Percentiles rank a stretch among this genome's conserved stretches.
These are phyloP conservation scores for Aureobasidium sp. DNA, from an alignment of 2,329 filamentous ascomycete species.

Conservation along the genomic window DNA sequence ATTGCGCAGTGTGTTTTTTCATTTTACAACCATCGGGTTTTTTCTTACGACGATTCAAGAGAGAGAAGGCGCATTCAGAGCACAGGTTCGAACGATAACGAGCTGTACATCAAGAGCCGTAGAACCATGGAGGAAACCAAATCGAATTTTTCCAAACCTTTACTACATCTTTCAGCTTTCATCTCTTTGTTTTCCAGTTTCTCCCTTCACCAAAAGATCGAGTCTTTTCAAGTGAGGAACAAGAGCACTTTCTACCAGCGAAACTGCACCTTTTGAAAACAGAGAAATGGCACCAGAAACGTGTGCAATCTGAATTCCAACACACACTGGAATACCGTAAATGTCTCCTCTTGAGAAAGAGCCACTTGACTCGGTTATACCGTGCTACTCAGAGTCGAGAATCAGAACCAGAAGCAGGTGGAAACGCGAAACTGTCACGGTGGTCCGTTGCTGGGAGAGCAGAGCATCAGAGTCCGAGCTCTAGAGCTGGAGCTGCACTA, in stretches of 20 bases:
- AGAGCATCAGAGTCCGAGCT: background rate
- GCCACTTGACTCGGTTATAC: background rate
- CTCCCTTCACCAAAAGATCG: background rate
- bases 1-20: conserved; percentile 19
- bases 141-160: conserved; percentile 8
- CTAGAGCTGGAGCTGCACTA: background rate
- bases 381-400: too few relatives aligned
- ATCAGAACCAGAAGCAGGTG: too few relatives aligned
- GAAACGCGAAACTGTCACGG: conserved; percentile 9
- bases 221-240: background rate
- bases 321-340: too few relatives aligned
- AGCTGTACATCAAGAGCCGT: conserved; percentile 8
- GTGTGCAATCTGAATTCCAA: too few relatives aligned
- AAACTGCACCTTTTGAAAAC: background rate
- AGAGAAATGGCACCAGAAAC: background rate
- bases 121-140: conserved; percentile 3
- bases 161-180: conserved; percentile 13
- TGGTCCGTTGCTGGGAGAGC: background rate
- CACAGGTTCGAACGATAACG: background rate
- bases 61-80: background rate
- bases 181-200: conserved; percentile 4
- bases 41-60: conserved; percentile 1
- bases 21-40: conserved; percentile 6
- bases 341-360: too few relatives aligned
- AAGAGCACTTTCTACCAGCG: background rate